A percentile compares a stretch with the other conserved stretches of the same genome.
phyloP scores from a whole-genome alignment of 129 eudicot genomes.

The Flaveria ramosissima region DNA sequence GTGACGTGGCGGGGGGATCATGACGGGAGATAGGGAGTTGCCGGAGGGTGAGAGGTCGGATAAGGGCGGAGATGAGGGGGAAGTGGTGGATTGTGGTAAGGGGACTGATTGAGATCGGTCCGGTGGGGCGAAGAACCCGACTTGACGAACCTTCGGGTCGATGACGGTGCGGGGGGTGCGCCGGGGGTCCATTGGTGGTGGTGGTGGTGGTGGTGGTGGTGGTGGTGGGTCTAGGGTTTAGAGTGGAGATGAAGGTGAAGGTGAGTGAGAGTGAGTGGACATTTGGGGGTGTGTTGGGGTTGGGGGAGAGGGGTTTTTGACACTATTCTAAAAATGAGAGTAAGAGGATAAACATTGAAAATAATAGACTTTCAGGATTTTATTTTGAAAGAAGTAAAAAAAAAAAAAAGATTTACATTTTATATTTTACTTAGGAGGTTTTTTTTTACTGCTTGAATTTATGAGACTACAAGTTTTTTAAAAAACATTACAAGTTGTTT shows the following conservation, averaged over 20 bases:
- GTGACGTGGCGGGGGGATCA: constrained; percentile 85
- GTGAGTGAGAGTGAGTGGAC: constrained; percentile 32
- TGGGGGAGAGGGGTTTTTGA: constrained; percentile 21
- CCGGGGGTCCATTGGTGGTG: constrained; percentile 63
- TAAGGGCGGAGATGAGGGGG: constrained; percentile 47
- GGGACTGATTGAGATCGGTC: constrained; percentile 61
- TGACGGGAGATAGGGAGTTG: constrained; percentile 83
- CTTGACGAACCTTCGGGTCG: constrained; percentile 90
- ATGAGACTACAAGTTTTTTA: too few relatives aligned
- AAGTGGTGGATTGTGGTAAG: constrained; percentile 22
- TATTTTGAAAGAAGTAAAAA: too few relatives aligned
- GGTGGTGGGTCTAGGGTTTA: constrained; percentile 34
- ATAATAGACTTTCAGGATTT: too few relatives aligned
- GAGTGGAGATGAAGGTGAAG: constrained; percentile 23
- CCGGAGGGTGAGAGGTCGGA: constrained; percentile 59
- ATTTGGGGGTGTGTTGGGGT: constrained; percentile 27
- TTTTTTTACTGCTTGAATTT: too few relatives aligned
- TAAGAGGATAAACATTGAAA: background rate
- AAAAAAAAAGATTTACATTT: too few relatives aligned
- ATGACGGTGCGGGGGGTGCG: constrained; percentile 64
- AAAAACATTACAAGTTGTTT: too few relatives aligned
- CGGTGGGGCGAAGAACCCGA: constrained; percentile 81
- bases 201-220: background rate
- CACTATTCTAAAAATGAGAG: constrained; percentile 8
- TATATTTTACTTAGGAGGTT: too few relatives aligned